These are phyloP conservation scores for Ophiognomonia clavigignenti-juglandacearum DNA, from an alignment of 2,329 filamentous ascomycete species.

Conservation along the genomic window DNA sequence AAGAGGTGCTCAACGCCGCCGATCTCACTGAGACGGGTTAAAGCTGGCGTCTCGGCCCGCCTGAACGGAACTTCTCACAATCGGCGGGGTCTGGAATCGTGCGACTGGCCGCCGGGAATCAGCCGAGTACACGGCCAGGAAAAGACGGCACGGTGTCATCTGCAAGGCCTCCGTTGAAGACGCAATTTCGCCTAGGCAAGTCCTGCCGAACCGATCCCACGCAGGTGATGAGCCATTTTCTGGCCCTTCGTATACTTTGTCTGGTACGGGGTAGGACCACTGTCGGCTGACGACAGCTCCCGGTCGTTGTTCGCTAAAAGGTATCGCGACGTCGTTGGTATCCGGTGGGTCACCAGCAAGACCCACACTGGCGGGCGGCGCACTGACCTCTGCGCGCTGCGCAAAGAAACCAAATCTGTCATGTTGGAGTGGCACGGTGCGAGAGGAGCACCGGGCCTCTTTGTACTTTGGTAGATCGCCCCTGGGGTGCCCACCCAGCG, in stretches of 20 bases:
- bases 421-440: conserved; percentile 14
- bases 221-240: too few species aligned
- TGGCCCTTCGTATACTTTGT: too few species aligned
- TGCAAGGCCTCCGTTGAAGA: too few species aligned
- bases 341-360: neutral
- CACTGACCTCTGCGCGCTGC: neutral
- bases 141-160: too few species aligned
- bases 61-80: conserved; percentile 1
- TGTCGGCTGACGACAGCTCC: too few species aligned
- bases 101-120: neutral
- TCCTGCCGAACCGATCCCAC: too few species aligned
- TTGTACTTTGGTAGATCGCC: conserved; percentile 13
- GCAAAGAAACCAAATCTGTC: neutral
- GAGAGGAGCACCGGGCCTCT: conserved; percentile 9
- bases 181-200: too few species aligned
- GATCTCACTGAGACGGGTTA: conserved; percentile 10
- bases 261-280: too few species aligned
- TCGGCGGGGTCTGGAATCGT: neutral
- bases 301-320: too few species aligned
- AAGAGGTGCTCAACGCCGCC: conserved; percentile 6
- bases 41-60: conserved; percentile 12
- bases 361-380: neutral
- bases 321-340: conserved; percentile 3
- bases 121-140: too few species aligned
- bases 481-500: neutral